Evolutionary conservation across 176 grass and related monocot species (phyloP).

Genomic region (Phoenix dactylifera): DNA sequence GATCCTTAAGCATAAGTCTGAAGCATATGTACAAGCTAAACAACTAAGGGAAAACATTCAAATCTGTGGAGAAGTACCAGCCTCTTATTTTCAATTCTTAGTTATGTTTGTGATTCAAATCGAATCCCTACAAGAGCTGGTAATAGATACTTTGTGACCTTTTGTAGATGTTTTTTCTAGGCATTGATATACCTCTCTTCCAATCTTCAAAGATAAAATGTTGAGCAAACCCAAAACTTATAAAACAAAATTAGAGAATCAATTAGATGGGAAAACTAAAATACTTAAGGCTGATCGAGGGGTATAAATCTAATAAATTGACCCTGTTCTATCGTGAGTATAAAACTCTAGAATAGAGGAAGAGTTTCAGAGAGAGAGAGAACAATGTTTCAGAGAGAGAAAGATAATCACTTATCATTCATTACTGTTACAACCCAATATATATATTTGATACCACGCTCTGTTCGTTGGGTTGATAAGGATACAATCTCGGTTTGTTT

Average conservation of each 20-base stretch:
- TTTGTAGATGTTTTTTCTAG: conserved; percentile 7
- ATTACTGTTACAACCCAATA: too few relatives aligned
- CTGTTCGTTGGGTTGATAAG: too few relatives aligned
- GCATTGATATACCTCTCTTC: conserved; percentile 15
- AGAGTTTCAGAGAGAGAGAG: too few relatives aligned
- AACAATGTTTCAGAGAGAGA: too few relatives aligned
- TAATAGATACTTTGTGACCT: not conserved
- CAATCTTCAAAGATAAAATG: conserved; percentile 13
- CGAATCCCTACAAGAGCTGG: conserved; percentile 4
- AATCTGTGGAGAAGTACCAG: not conserved
- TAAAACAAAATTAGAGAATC: conserved; percentile 11
- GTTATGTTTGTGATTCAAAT: conserved; percentile 16
- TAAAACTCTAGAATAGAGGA: too few relatives aligned
- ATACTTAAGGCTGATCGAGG: not conserved
- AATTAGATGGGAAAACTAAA: conserved; percentile 15
- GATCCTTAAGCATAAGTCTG: conserved; percentile 1
- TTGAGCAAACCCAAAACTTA: conserved; percentile 4
- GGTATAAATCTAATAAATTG: conserved; percentile 17
- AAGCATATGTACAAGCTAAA: conserved; percentile 4
- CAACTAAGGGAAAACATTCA: conserved; percentile 1
- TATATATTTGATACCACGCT: too few relatives aligned
- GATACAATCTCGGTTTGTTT: too few relatives aligned
- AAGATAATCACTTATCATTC: too few relatives aligned
- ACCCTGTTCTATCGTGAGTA: not conserved
- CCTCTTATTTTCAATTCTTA: too few relatives aligned